Percentiles rank a stretch among this genome's conserved stretches.
These are phyloP conservation scores for Oenanthe javanica DNA, from an alignment of 140 eudicot genomes.

Conservation along the genomic window DNA sequence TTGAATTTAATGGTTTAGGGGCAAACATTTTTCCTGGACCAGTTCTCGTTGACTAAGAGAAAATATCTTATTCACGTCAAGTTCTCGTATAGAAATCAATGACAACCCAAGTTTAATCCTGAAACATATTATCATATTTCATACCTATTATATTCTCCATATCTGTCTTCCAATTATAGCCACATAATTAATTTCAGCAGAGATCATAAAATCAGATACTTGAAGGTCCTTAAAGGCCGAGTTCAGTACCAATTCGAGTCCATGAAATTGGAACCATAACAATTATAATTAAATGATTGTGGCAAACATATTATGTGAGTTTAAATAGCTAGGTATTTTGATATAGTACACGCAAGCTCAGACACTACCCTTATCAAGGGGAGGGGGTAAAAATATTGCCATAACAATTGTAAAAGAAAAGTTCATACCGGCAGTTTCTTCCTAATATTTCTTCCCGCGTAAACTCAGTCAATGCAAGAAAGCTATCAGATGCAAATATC, in stretches of 20 bases:
- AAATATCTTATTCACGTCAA: not conserved
- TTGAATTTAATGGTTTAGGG: not conserved
- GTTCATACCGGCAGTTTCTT: constrained; percentile 77
- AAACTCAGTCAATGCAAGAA: constrained; percentile 84
- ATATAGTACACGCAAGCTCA: not conserved
- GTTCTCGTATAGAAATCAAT: not conserved
- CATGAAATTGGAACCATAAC: not conserved
- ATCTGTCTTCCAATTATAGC: not conserved
- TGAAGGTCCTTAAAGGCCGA: constrained; percentile 3
- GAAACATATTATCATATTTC: not conserved
- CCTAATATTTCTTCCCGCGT: constrained; percentile 96
- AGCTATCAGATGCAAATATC: constrained; percentile 99
- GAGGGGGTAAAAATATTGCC: not conserved
- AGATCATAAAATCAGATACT: not conserved
- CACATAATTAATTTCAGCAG: not conserved
- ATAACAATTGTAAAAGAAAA: not conserved
- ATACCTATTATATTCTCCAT: not conserved
- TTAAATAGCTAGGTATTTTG: not conserved
- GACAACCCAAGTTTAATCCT: not conserved
- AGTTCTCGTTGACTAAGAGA: not conserved
- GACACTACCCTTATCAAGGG: not conserved
- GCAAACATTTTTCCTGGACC: not conserved
- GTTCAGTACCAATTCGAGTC: not conserved
- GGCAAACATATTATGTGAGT: not conserved
- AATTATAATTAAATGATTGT: not conserved